Percentiles rank a stretch among this genome's conserved stretches.
Conservation (phyloP, 1,284 basidiomycete genomes). For the Xanthoconium separans region DNA sequence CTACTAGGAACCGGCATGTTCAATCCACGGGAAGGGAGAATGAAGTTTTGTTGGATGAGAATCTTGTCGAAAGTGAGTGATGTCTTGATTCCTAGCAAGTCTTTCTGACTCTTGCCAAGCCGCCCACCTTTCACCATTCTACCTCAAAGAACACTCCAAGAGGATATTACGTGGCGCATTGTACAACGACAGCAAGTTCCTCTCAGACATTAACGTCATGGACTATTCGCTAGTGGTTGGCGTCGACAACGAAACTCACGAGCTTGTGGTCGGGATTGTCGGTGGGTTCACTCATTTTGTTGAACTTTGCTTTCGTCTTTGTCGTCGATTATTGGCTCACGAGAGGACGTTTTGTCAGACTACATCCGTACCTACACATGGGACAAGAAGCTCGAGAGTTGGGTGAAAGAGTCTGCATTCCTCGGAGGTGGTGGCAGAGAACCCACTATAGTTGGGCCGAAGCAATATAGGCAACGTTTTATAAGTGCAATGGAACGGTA, state of each 20-base stretch:
- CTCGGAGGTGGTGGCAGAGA: slow-evolving; percentile 79
- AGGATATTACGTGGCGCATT: slow-evolving; percentile 88
- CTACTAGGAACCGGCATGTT: slow-evolving; percentile 88
- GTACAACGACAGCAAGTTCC: slow-evolving; percentile 92
- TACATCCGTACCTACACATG: slow-evolving; percentile 94
- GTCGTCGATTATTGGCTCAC: slow-evolving; percentile 1
- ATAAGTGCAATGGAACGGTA: slow-evolving; percentile 91
- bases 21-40: slow-evolving; percentile 89
- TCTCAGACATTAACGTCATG: slow-evolving; percentile 97
- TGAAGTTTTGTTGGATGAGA: slow-evolving; percentile 93
- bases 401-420: slow-evolving; percentile 94
- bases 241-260: slow-evolving; percentile 79
- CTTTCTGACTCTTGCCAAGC: slow-evolving; percentile 39
- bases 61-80: slow-evolving; percentile 75
- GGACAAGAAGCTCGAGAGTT: slow-evolving; percentile 98
- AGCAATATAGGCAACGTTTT: slow-evolving; percentile 86
- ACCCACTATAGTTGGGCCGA: slow-evolving; percentile 89
- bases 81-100: background rate
- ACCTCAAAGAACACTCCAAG: slow-evolving; percentile 94
- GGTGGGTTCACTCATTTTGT: slow-evolving; percentile 48
- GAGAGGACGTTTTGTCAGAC: slow-evolving; percentile 47
- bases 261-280: slow-evolving; percentile 95
- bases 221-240: slow-evolving; percentile 98
- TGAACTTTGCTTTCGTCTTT: background rate
- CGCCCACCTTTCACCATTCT: slow-evolving; percentile 79